These are phyloP conservation scores for Psidium friedrichsthalianum DNA, from an alignment of 345 rosid species.

Conservation along the genomic window DNA sequence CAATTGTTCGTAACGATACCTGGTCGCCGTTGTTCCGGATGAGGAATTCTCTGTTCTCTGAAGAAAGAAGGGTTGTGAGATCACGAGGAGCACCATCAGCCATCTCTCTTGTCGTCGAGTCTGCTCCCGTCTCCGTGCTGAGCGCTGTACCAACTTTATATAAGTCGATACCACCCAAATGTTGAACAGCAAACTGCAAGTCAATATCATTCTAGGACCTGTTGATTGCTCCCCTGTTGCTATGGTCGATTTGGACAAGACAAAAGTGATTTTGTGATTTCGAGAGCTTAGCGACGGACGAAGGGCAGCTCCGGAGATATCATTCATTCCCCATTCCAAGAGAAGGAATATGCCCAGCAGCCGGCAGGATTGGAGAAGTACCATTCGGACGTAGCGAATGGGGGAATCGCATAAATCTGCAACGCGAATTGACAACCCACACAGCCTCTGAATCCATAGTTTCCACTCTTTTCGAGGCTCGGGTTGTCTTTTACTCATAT, in stretches of 20 bases:
- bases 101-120: background rate
- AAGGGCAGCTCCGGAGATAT: background rate
- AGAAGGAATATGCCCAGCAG: background rate
- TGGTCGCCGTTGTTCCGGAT: background rate
- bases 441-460: background rate
- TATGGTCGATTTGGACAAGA: background rate
- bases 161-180: no score
- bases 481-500: background rate
- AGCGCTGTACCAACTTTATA: no score
- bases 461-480: background rate
- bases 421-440: background rate
- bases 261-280: background rate
- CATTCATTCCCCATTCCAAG: background rate
- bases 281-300: background rate
- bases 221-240: background rate
- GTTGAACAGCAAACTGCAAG: no score
- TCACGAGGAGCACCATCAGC: constrained; percentile 7
- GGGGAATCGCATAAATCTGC: background rate
- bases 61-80: background rate
- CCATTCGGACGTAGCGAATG: background rate
- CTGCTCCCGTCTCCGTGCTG: background rate
- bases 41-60: background rate
- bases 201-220: background rate
- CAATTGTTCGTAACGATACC: background rate
- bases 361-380: background rate